Conservation (phyloP, 352 stramenopile species). For the Phytopythium helicoides region DNA sequence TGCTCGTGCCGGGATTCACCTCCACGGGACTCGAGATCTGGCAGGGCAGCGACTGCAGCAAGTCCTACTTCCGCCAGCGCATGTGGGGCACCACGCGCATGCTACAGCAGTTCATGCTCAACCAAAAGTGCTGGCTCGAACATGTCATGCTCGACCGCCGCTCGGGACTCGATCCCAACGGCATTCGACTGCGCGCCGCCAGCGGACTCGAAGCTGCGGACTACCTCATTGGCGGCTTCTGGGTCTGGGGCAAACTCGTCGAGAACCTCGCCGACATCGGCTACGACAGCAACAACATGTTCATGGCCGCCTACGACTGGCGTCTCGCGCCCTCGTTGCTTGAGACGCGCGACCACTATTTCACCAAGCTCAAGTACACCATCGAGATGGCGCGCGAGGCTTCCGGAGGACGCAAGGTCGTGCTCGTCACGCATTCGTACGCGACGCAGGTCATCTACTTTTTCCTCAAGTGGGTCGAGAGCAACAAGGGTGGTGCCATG, state of each 20-base stretch:
- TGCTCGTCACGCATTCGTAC: constrained; percentile 93
- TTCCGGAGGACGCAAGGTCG: constrained; percentile 79
- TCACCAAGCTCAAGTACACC: constrained; percentile 92
- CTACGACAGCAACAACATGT: constrained; percentile 92
- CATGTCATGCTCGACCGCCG: constrained; percentile 91
- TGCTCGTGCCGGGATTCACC: constrained; percentile 93
- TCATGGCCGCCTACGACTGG: constrained; percentile 88
- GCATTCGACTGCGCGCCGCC: constrained; percentile 74
- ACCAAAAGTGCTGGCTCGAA: constrained; percentile 91
- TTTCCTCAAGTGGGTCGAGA: constrained; percentile 96
- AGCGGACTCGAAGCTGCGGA: constrained; percentile 91
- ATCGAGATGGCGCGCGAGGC: constrained; percentile 88
- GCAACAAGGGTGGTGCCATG: constrained; percentile 72
- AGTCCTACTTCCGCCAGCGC: constrained; percentile 89
- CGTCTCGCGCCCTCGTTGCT: constrained; percentile 67
- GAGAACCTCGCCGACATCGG: constrained; percentile 90
- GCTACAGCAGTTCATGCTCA: constrained; percentile 87
- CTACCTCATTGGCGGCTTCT: constrained; percentile 94
- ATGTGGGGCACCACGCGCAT: constrained; percentile 92
- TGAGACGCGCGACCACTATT: constrained; percentile 82
- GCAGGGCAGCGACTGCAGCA: constrained; percentile 86
- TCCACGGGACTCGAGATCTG: constrained; percentile 95
- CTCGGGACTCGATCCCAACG: constrained; percentile 88
- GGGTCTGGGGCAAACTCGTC: constrained; percentile 93
- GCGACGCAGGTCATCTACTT: constrained; percentile 91